These are phyloP conservation scores for Nissolia schottii DNA, from an alignment of 306 rosid species.

Conservation along the genomic window DNA sequence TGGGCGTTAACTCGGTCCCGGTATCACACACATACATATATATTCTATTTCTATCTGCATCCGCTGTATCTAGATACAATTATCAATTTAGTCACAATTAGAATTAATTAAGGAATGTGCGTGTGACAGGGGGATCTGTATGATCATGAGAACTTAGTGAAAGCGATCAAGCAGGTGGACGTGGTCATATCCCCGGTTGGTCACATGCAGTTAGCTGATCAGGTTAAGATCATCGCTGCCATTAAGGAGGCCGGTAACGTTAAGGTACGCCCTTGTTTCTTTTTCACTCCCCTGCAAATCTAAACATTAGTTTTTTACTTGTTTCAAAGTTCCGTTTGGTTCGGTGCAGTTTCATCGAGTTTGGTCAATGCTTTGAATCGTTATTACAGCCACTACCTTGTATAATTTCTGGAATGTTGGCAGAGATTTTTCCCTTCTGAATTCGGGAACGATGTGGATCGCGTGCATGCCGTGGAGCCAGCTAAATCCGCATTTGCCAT, in stretches of 20 bases:
- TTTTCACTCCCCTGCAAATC: no score
- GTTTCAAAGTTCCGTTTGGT: no score
- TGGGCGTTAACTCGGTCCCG: conserved; percentile 56
- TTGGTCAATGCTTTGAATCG: no score
- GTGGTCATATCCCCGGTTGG: conserved; percentile 88
- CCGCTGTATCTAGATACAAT: no score
- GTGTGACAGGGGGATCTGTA: conserved; percentile 66
- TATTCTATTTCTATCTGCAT: no score
- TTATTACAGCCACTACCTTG: no score
- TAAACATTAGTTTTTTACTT: no score
- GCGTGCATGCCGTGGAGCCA: conserved; percentile 77
- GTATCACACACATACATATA: conserved; percentile 31
- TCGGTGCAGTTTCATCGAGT: no score
- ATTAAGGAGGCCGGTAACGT: conserved; percentile 81
- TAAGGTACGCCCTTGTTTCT: no score
- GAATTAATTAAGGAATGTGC: no score
- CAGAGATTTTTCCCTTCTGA: conserved; percentile 95
- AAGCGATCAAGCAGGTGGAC: conserved; percentile 74
- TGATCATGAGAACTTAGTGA: conserved; percentile 72
- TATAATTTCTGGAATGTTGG: background rate
- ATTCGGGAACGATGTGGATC: conserved; percentile 83
- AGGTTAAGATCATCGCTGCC: conserved; percentile 78
- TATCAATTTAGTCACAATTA: no score
- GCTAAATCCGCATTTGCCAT: conserved; percentile 64
- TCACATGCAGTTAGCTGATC: conserved; percentile 52